A percentile compares a stretch with the other conserved stretches of the same genome.
Conservation (phyloP, 2,329 filamentous ascomycete species). For the Septoria linicola region DNA sequence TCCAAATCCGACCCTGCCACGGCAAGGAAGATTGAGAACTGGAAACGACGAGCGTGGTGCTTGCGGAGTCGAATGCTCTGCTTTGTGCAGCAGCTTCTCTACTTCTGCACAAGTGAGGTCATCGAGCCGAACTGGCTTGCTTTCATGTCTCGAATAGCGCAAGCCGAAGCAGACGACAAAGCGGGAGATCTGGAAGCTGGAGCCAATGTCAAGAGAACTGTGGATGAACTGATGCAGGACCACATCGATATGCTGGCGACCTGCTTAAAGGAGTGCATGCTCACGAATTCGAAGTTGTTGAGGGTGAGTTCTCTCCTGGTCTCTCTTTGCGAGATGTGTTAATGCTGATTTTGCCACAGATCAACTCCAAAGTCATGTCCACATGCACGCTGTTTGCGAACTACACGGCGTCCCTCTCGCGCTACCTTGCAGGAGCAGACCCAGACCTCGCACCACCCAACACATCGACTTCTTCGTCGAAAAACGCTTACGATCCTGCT, state of each 20-base stretch:
- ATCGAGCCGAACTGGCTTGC: slow-evolving; percentile 97
- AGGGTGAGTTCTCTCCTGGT: slow-evolving; percentile 60
- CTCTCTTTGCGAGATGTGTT: background rate
- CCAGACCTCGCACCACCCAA: slow-evolving; percentile 64
- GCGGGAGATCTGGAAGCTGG: slow-evolving; percentile 41
- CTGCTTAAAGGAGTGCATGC: slow-evolving; percentile 97
- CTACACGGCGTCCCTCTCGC: slow-evolving; percentile 82
- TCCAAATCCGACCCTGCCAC: slow-evolving; percentile 55
- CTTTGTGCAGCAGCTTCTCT: slow-evolving; percentile 93
- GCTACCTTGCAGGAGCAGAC: slow-evolving; percentile 80
- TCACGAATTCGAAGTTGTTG: slow-evolving; percentile 92
- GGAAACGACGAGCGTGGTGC: slow-evolving; percentile 92
- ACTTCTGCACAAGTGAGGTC: slow-evolving; percentile 95
- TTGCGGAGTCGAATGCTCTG: slow-evolving; percentile 91
- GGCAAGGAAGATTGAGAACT: slow-evolving; percentile 70
- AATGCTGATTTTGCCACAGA: slow-evolving; percentile 53
- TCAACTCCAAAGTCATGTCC: slow-evolving; percentile 95
- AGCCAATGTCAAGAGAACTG: slow-evolving; percentile 61
- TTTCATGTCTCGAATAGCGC: slow-evolving; percentile 80
- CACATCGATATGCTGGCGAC: slow-evolving; percentile 98
- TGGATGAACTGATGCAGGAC: slow-evolving; percentile 98
- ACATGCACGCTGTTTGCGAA: slow-evolving; percentile 92
- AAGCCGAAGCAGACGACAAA: slow-evolving; percentile 50
- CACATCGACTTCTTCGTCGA: slow-evolving; percentile 34
- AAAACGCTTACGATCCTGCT: slow-evolving; percentile 48